Percentiles rank a stretch among this genome's conserved stretches.
Conservation (phyloP, 352 stramenopile species). For the Phytopythium kandeliae region DNA sequence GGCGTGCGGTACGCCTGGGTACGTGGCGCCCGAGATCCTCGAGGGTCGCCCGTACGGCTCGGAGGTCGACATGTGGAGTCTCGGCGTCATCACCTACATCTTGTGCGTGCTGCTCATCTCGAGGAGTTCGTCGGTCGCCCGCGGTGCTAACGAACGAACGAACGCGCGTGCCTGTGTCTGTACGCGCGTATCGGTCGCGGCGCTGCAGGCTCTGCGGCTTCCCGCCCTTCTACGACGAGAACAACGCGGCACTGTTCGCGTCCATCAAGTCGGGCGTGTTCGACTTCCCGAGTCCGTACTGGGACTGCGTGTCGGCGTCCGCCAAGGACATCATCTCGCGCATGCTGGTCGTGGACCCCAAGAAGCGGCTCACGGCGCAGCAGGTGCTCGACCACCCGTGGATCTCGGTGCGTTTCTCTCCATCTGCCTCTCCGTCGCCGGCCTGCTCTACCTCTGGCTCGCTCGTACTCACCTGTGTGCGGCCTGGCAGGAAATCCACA, state of each 20-base stretch:
- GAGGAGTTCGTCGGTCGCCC: constrained; percentile 34
- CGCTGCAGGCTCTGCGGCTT: constrained; percentile 74
- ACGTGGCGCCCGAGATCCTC: constrained; percentile 96
- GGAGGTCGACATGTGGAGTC: constrained; percentile 94
- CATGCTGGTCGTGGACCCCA: constrained; percentile 88
- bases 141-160: constrained; percentile 14
- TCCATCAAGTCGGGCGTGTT: constrained; percentile 88
- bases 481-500: constrained; percentile 39
- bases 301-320: constrained; percentile 86
- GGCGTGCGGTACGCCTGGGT: constrained; percentile 94
- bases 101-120: constrained; percentile 19
- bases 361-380: constrained; percentile 85
- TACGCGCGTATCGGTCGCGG: too few species aligned
- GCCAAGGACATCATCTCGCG: constrained; percentile 92
- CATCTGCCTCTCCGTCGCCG: too few species aligned
- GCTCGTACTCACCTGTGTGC: too few species aligned
- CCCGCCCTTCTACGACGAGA: constrained; percentile 95
- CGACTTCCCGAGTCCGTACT: constrained; percentile 93
- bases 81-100: constrained; percentile 97
- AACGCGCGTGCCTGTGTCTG: too few species aligned
- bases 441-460: too few species aligned
- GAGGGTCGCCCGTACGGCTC: constrained; percentile 89
- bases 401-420: constrained; percentile 49
- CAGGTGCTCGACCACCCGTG: constrained; percentile 81
- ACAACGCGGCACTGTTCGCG: constrained; percentile 86